Conservation (phyloP, 2,329 filamentous ascomycete species). For the Lecanosticta acicola region DNA sequence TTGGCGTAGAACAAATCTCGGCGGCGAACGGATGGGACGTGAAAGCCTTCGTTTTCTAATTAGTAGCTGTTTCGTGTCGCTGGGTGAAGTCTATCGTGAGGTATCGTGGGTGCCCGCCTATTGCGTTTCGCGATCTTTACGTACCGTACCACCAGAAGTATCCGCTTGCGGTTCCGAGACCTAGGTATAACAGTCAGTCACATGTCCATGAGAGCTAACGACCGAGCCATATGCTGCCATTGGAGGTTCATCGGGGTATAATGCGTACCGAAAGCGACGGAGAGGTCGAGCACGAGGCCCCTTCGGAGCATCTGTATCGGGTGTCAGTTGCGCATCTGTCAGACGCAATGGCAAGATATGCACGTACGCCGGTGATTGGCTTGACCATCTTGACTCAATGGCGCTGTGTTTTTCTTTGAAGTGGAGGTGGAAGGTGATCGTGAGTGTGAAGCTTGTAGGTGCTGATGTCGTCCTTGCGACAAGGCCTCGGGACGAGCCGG, state of each 20-base stretch:
- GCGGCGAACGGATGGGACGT: constrained; percentile 58
- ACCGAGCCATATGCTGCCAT: background rate
- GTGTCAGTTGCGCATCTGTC: constrained; percentile 22
- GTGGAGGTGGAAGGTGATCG: background rate
- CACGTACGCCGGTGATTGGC: constrained; percentile 48
- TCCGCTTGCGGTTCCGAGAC: constrained; percentile 57
- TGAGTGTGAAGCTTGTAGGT: background rate
- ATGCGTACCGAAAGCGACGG: constrained; percentile 58
- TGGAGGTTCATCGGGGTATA: no score
- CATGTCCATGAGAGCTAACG: no score
- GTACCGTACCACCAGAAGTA: constrained; percentile 64
- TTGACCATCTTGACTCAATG: constrained; percentile 34
- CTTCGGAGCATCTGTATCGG: constrained; percentile 57
- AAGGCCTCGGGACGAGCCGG: no score
- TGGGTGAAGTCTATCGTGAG: background rate
- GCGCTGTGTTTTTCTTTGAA: background rate
- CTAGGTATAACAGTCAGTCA: constrained; percentile 31
- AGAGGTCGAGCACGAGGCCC: constrained; percentile 61
- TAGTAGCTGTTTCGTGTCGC: background rate
- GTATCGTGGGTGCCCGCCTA: background rate
- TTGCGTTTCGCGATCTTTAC: constrained; percentile 28
- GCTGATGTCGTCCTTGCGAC: background rate
- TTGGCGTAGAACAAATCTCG: constrained; percentile 60
- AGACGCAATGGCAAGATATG: constrained; percentile 4
- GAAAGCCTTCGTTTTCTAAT: constrained; percentile 48